phyloP scores from a whole-genome alignment of 441 rosid genomes.

The California macrophylla region DNA sequence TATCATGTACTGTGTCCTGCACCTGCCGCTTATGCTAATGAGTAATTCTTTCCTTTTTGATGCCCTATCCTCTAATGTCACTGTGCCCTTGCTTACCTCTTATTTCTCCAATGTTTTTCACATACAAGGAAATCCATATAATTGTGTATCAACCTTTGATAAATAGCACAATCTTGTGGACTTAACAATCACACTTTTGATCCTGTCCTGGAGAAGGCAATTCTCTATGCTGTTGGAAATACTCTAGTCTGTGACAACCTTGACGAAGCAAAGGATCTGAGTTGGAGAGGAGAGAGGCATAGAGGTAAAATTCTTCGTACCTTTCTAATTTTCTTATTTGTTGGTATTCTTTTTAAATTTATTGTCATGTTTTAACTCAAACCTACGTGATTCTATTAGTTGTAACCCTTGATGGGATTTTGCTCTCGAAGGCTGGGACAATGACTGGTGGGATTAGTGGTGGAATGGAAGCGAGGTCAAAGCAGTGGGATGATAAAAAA shows the following conservation, averaged over 20 bases:
- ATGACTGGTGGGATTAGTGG: constrained; percentile 99
- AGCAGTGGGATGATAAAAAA: constrained; percentile 96
- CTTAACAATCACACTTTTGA: constrained; percentile 85
- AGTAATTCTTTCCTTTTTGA: neutral
- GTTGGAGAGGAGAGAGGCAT: constrained; percentile 93
- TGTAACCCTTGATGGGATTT: constrained; percentile 92
- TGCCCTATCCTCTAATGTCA: neutral
- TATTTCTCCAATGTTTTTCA: neutral
- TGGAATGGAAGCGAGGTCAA: constrained; percentile 97
- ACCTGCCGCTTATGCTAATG: neutral
- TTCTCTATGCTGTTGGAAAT: constrained; percentile 94
- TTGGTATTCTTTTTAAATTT: constrained; percentile 6
- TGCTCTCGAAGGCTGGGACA: constrained; percentile 91
- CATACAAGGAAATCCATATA: constrained; percentile 1
- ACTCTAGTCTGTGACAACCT: constrained; percentile 93
- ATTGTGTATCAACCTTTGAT: neutral
- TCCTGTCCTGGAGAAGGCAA: constrained; percentile 82
- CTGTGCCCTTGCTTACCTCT: neutral
- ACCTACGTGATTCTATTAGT: constrained; percentile 36
- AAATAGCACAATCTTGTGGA: constrained; percentile 10
- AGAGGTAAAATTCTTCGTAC: constrained; percentile 45
- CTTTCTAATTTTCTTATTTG: neutral
- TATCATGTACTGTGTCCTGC: neutral
- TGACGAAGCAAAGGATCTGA: constrained; percentile 88
- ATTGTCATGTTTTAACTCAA: constrained; percentile 17